Evolutionary conservation across 2,329 filamentous ascomycete genomes (phyloP).

Genomic region (Nigrograna mackinnonii): DNA sequence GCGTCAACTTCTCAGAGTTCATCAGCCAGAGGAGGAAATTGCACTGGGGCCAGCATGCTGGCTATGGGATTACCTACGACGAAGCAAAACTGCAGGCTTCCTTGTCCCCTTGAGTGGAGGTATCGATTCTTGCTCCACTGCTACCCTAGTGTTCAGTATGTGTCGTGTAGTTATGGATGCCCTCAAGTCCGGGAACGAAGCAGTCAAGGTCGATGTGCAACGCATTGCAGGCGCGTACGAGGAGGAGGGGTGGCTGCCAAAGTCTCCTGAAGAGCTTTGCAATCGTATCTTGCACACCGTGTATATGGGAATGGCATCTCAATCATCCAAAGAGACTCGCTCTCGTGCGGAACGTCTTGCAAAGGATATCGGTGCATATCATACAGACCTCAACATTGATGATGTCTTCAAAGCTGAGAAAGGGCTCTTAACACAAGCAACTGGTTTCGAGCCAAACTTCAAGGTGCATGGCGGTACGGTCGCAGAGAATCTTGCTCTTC

Average conservation of each 20-base stretch:
- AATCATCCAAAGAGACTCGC: slow-evolving; percentile 69
- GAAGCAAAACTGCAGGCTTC: slow-evolving; percentile 57
- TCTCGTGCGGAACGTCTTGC: slow-evolving; percentile 65
- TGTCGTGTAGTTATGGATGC: slow-evolving; percentile 60
- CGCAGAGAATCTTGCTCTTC: slow-evolving; percentile 67
- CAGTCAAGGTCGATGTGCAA: slow-evolving; percentile 59
- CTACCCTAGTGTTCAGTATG: slow-evolving; percentile 55
- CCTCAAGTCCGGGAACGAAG: slow-evolving; percentile 53
- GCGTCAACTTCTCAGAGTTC: slow-evolving; percentile 55
- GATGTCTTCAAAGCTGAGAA: slow-evolving; percentile 64
- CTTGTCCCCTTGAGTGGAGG: slow-evolving; percentile 63
- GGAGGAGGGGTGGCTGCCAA: slow-evolving; percentile 54
- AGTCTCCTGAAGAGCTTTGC: slow-evolving; percentile 63
- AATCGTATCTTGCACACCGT: slow-evolving; percentile 60
- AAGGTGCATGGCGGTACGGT: slow-evolving; percentile 66
- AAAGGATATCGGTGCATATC: slow-evolving; percentile 69
- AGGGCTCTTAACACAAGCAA: slow-evolving; percentile 61
- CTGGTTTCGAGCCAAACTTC: slow-evolving; percentile 64
- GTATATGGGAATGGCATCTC: slow-evolving; percentile 55
- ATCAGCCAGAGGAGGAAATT: slow-evolving; percentile 66
- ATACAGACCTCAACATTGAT: slow-evolving; percentile 76
- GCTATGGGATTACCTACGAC: slow-evolving; percentile 66
- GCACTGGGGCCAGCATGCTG: slow-evolving; percentile 67
- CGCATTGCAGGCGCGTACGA: slow-evolving; percentile 56
- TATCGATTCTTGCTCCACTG: slow-evolving; percentile 63